Base-by-base conservation (phyloP, 495 filamentous ascomycete species). In the Eremomyces bilateralis region DNA sequence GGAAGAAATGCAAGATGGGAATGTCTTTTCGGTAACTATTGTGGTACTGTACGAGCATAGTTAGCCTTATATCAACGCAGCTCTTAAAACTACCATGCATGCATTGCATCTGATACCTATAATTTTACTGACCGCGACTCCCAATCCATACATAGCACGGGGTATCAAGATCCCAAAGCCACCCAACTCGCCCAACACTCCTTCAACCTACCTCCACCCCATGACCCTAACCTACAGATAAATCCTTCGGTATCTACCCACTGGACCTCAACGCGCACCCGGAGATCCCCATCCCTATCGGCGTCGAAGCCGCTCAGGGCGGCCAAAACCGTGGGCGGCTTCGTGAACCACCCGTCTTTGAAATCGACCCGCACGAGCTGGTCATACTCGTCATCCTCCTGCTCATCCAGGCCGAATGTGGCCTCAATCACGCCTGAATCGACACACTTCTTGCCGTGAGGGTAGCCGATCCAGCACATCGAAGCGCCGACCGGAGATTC, bases 221-320 rank as follows among this genome's bases (percentile, higher is more conserved):
- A 46, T 2, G 43, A 40, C n/a, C 43, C 36, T 29, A 46, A 35
- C 21, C 29, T 20, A 40, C 43, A 46, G 17, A 33, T 22, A 27
- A 44, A 43, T 0, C 44, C 44, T 20, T 53, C 58, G 34, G 46
- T 46, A 18, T 56, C 53, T 2, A 58, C 43, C 36, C 61, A 53
- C 33, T 58, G 53, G 15, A 61, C 51, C 2, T 48, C 49, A 15
- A 54, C 39, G 41, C 57, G 60, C 46, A 62, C 59, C 33, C 53
- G 53, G 31, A 47, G 21, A 34, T 46, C 43, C 15, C 41, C 41
- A 30, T 47, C 41, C 2, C 44, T 41, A 0, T 37, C 42, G 17
- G 31, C 30, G 39, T 47, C 44, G 20, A 47, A 15, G 36, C 35
- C 36, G 21, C 33, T 47, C 37, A 47, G 31, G 22, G 41, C 44